Evolutionary conservation across 257 asterid genomes (phyloP).

Genomic region (Solanum chmielewskii): DNA sequence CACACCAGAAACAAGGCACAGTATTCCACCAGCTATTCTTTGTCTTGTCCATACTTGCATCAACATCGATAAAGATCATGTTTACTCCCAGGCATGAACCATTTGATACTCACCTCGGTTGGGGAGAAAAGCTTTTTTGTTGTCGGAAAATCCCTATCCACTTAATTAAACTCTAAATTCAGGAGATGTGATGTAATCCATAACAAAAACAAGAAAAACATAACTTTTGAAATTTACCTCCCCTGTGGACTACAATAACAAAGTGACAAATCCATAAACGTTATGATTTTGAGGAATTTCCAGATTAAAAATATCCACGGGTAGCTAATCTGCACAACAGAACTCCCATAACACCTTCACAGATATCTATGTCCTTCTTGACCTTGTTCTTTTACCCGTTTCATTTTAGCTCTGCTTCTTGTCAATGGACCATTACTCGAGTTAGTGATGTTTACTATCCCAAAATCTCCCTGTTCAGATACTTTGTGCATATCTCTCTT

Average conservation of each 20-base stretch:
- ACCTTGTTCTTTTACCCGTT: background rate
- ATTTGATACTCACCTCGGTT: background rate
- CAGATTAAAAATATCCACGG: background rate
- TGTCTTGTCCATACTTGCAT: background rate
- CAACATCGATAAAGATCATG: background rate
- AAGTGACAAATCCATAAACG: background rate
- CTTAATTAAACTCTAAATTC: background rate
- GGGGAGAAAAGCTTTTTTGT: no score
- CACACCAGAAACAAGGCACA: background rate
- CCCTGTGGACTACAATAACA: background rate
- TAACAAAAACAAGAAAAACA: background rate
- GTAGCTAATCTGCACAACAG: background rate
- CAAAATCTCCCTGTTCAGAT: background rate
- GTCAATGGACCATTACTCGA: background rate
- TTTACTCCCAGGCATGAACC: background rate
- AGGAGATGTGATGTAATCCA: background rate
- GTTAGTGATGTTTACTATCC: background rate
- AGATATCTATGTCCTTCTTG: background rate
- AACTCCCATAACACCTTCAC: background rate
- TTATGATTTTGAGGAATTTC: background rate
- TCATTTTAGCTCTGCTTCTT: background rate
- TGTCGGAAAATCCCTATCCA: no score
- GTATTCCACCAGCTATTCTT: background rate
- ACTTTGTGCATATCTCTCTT: background rate
- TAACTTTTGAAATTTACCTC: background rate